A percentile compares a stretch with the other conserved stretches of the same genome.
These are phyloP conservation scores for Quillaja saponaria DNA, from an alignment of 306 rosid genomes.

Conservation along the genomic window DNA sequence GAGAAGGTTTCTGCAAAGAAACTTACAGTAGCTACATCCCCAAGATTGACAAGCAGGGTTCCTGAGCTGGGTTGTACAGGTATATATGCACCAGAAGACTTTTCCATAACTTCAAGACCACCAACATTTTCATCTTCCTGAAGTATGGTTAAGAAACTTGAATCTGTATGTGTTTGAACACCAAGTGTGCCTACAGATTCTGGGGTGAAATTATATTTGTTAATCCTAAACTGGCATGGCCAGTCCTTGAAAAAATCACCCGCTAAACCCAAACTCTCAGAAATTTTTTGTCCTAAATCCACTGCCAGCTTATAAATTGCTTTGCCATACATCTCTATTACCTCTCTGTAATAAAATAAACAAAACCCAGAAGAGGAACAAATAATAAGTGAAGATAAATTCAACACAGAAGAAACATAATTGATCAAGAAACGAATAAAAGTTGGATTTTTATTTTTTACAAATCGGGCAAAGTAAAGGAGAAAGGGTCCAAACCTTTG, in stretches of 20 bases:
- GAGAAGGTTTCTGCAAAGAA: not conserved
- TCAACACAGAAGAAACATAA: not conserved
- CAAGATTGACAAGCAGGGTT: conserved; percentile 49
- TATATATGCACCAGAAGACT: conserved; percentile 37
- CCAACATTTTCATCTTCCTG: conserved; percentile 70
- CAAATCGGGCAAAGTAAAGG: too few relatives aligned
- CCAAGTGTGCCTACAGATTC: conserved; percentile 51
- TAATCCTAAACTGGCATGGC: conserved; percentile 57
- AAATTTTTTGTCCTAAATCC: conserved; percentile 46
- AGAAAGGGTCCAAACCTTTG: conserved; percentile 35
- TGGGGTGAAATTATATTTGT: conserved; percentile 57
- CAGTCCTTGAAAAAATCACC: conserved; percentile 41
- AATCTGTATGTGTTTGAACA: conserved; percentile 55
- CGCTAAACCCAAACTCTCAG: conserved; percentile 40
- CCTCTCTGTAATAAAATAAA: conserved; percentile 14
- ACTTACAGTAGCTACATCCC: conserved; percentile 55
- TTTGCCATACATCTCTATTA: conserved; percentile 35
- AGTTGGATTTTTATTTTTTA: too few relatives aligned
- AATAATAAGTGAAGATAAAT: not conserved
- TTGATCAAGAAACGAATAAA: not conserved
- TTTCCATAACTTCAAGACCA: conserved; percentile 59
- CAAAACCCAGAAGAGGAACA: not conserved
- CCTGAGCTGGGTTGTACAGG: conserved; percentile 46
- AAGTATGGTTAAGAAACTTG: conserved; percentile 56
- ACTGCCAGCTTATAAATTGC: conserved; percentile 43